phyloP scores from a whole-genome alignment of 225 moss, liverwort and hornwort species.

The Neckera pumila region DNA sequence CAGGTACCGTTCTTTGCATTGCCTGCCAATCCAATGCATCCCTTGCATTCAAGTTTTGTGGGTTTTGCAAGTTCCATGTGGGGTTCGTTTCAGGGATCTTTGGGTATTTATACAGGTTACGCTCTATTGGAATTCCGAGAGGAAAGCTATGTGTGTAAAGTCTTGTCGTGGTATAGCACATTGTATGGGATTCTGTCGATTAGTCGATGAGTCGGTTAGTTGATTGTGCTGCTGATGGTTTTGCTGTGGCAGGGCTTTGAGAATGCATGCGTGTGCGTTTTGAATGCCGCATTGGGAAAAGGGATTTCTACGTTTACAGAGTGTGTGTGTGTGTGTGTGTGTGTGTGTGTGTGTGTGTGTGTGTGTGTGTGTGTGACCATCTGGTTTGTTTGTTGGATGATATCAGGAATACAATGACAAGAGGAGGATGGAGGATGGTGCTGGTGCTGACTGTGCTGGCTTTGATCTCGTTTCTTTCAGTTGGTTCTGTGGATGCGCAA shows the following conservation, averaged over 20 bases:
- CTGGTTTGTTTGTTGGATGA: neutral
- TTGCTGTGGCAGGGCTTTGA: neutral
- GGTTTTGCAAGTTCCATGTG: neutral
- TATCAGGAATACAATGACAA: neutral
- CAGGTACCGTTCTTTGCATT: neutral
- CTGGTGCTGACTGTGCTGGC: neutral
- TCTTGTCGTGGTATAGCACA: neutral
- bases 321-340: neutral
- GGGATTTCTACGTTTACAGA: neutral
- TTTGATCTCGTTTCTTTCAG: neutral
- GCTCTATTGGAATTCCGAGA: neutral
- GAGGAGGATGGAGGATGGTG: conserved; percentile 9
- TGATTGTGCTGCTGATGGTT: neutral
- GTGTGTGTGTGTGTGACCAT: neutral
- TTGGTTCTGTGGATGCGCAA: conserved; percentile 6
- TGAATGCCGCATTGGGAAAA: neutral
- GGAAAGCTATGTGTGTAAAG: neutral
- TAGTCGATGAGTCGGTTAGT: neutral
- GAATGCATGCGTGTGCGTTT: neutral
- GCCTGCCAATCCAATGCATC: neutral
- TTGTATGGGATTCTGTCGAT: neutral
- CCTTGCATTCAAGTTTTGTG: neutral
- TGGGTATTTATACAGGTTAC: neutral
- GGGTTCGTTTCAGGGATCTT: neutral
- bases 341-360: neutral